These are phyloP conservation scores for Triadica sebifera DNA, from an alignment of 345 rosid species.

Conservation along the genomic window DNA sequence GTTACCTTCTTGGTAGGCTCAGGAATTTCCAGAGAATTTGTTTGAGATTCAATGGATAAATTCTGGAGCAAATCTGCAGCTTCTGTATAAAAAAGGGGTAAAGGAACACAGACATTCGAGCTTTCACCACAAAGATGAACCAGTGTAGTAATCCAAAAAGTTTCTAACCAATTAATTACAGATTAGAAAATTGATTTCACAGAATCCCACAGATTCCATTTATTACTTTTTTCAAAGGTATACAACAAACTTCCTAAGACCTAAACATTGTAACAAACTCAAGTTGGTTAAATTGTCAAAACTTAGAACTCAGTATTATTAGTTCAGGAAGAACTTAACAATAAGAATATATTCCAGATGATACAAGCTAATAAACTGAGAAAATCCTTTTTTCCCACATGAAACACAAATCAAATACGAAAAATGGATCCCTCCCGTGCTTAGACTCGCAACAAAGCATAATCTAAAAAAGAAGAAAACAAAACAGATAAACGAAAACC, in stretches of 20 bases:
- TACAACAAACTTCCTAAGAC: background rate
- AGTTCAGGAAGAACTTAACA: background rate
- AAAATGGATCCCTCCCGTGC: background rate
- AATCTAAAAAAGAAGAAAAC: background rate
- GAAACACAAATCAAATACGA: background rate
- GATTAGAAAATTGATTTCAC: background rate
- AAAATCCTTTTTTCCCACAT: no score
- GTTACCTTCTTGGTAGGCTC: slow-evolving; percentile 75
- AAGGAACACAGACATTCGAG: slow-evolving; percentile 37
- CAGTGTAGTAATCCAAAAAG: background rate
- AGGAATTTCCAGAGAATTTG: slow-evolving; percentile 62
- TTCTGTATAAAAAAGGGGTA: slow-evolving; percentile 49
- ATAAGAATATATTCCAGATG: background rate
- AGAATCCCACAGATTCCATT: background rate
- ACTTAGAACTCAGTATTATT: background rate
- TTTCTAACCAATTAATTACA: background rate
- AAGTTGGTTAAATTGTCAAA: background rate
- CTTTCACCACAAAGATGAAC: background rate
- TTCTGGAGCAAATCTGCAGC: slow-evolving; percentile 80
- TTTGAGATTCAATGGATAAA: slow-evolving; percentile 60
- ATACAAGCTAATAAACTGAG: background rate
- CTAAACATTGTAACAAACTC: background rate
- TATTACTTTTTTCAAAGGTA: background rate
- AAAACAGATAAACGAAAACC: slow-evolving; percentile 2
- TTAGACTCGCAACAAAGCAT: background rate